Percentiles rank a stretch among this genome's conserved stretches.
Evolutionary conservation across 331 rosid species (phyloP).

Genomic region (Quercus lobata): DNA sequence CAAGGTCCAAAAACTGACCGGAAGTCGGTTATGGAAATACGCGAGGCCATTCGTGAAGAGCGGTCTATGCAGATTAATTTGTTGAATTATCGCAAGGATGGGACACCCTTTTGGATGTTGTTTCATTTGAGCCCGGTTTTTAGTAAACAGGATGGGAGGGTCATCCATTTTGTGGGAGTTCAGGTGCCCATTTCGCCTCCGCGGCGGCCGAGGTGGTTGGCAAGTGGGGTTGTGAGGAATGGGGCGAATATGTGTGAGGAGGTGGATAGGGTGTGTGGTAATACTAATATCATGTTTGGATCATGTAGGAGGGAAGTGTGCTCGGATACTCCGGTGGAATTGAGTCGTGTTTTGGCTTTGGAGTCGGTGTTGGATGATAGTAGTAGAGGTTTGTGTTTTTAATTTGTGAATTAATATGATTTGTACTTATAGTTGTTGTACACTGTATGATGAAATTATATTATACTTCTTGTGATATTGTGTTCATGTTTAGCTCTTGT

Average conservation of each 20-base stretch:
- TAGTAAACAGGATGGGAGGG: slow-evolving; percentile 40
- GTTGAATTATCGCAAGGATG: slow-evolving; percentile 79
- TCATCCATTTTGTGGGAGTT: slow-evolving; percentile 75
- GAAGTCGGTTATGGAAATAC: slow-evolving; percentile 62
- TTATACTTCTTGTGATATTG: background rate
- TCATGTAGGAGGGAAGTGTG: slow-evolving; percentile 80
- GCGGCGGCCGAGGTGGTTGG: slow-evolving; percentile 24
- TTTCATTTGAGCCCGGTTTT: slow-evolving; percentile 74
- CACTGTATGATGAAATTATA: background rate
- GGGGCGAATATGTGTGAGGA: slow-evolving; percentile 26
- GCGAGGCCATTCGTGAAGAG: slow-evolving; percentile 86
- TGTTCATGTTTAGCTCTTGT: background rate
- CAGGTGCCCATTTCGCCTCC: slow-evolving; percentile 58
- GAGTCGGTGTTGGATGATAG: slow-evolving; percentile 46
- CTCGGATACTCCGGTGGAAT: slow-evolving; percentile 52
- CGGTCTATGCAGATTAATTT: slow-evolving; percentile 42
- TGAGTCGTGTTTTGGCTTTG: slow-evolving; percentile 31
- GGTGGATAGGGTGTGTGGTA: slow-evolving; percentile 31
- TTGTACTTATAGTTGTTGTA: background rate
- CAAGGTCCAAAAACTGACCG: slow-evolving; percentile 74
- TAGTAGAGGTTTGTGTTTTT: slow-evolving; percentile 54
- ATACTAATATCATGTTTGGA: slow-evolving; percentile 49
- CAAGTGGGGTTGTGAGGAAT: slow-evolving; percentile 22
- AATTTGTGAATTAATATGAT: background rate
- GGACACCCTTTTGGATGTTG: slow-evolving; percentile 84